Conservation (phyloP, 164 flowering plant genomes). For the Cinnamomum micranthum region DNA sequence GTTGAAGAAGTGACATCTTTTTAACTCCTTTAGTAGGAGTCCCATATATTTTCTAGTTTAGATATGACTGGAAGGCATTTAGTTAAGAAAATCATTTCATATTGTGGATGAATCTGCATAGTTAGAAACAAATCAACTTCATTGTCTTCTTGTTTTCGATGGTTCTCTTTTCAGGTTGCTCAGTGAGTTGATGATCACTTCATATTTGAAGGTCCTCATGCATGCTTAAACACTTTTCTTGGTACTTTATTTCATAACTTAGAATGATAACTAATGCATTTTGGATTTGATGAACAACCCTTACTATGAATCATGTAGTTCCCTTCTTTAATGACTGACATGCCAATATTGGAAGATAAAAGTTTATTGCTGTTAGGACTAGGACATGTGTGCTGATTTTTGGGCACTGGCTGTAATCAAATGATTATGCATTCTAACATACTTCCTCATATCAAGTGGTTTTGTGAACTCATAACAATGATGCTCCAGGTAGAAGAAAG, state of each 20-base stretch:
- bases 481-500: slow-evolving; percentile 12
- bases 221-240: not conserved
- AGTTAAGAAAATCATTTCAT: no score
- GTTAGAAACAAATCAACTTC: no score
- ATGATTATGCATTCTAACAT: not conserved
- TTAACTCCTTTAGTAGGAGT: no score
- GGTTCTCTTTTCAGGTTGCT: slow-evolving; percentile 20
- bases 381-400: no score
- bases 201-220: slow-evolving; percentile 65
- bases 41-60: no score
- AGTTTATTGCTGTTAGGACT: not conserved
- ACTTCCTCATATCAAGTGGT: not conserved
- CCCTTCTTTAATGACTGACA: not conserved
- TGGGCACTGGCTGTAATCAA: not conserved
- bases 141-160: no score
- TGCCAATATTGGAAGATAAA: not conserved
- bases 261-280: no score
- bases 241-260: not conserved
- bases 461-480: not conserved
- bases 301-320: not conserved
- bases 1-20: no score
- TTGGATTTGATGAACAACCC: not conserved
- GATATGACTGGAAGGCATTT: no score
- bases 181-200: slow-evolving; percentile 34
- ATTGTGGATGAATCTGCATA: no score